phyloP scores from a whole-genome alignment of 1,284 basidiomycete genomes.

The Kwoniella shivajii region DNA sequence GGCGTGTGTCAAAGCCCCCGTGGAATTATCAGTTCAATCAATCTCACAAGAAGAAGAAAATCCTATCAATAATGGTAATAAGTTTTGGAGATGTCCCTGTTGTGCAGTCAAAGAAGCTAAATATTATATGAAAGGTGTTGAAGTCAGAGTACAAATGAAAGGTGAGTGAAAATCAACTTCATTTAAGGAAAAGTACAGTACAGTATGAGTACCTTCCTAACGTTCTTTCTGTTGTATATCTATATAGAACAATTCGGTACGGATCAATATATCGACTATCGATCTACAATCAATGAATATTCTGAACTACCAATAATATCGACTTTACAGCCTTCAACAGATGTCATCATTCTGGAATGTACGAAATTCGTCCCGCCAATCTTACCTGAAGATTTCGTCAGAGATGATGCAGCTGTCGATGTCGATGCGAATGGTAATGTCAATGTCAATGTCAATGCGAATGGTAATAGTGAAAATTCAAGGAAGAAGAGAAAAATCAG shows the following conservation, averaged over 20 bases:
- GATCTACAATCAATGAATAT: conserved; percentile 38
- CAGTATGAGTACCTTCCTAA: not conserved
- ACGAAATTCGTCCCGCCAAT: conserved; percentile 27
- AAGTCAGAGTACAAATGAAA: conserved; percentile 40
- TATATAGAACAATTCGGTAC: conserved; percentile 39
- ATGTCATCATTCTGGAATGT: conserved; percentile 25
- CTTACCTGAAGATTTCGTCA: conserved; percentile 22
- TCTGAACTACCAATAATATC: conserved; percentile 25
- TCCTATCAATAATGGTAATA: not conserved
- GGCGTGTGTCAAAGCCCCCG: conserved; percentile 39
- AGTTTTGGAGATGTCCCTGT: conserved; percentile 46
- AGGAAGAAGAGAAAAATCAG: conserved; percentile 9
- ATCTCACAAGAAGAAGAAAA: conserved; percentile 6
- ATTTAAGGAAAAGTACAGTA: not conserved
- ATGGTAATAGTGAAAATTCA: not conserved
- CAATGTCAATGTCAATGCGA: not conserved
- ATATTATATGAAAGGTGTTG: conserved; percentile 34
- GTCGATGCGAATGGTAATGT: not conserved
- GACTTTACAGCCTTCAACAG: conserved; percentile 8
- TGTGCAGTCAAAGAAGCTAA: conserved; percentile 47
- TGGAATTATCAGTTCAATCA: conserved; percentile 22
- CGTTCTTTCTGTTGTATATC: not conserved
- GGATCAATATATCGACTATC: conserved; percentile 44
- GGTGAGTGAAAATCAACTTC: conserved; percentile 27
- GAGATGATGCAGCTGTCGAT: not conserved